phyloP scores from a whole-genome alignment of 352 stramenopile genomes.

The Ophiocytium majus region DNA sequence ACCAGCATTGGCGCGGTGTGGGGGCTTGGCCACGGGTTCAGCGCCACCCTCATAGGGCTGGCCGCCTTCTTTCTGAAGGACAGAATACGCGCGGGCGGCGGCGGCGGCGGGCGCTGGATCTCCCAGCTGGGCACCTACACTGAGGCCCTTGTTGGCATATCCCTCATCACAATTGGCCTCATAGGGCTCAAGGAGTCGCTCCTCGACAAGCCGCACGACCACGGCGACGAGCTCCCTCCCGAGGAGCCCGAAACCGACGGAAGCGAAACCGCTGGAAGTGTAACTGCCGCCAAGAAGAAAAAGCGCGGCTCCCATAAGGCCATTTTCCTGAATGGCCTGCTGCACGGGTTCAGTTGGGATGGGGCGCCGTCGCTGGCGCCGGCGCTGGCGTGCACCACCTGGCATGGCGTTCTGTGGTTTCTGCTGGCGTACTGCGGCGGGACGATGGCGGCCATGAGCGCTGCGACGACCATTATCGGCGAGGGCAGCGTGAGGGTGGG shows the following conservation, averaged over 20 bases:
- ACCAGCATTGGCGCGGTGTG: slow-evolving; percentile 67
- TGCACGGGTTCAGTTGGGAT: slow-evolving; percentile 78
- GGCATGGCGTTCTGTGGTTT: slow-evolving; percentile 68
- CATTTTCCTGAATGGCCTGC: slow-evolving; percentile 74
- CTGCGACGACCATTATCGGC: slow-evolving; percentile 70
- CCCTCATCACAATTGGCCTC: slow-evolving; percentile 70
- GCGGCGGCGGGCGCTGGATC: slow-evolving; percentile 28
- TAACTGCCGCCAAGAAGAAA: not conserved
- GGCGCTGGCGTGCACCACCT: slow-evolving; percentile 68
- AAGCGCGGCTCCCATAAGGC: slow-evolving; percentile 48
- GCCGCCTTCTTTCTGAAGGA: slow-evolving; percentile 70
- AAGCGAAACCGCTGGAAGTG: slow-evolving; percentile 14
- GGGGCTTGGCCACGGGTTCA: slow-evolving; percentile 73
- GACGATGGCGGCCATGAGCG: slow-evolving; percentile 69
- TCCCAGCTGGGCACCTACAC: slow-evolving; percentile 57
- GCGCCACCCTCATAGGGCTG: slow-evolving; percentile 67
- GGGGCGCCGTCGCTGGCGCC: slow-evolving; percentile 70
- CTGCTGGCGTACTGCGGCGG: slow-evolving; percentile 70
- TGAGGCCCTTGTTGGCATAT: slow-evolving; percentile 70
- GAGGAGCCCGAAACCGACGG: slow-evolving; percentile 27
- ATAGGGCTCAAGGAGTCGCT: slow-evolving; percentile 70
- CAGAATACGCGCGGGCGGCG: slow-evolving; percentile 19
- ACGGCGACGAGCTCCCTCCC: slow-evolving; percentile 23
- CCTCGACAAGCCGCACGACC: not conserved
- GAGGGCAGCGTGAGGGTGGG: slow-evolving; percentile 69